Percentiles rank a stretch among this genome's conserved stretches.
These are phyloP conservation scores for Umbelopsis ramanniana DNA, from an alignment of 192 early-diverging fungal genomes.

Conservation along the genomic window DNA sequence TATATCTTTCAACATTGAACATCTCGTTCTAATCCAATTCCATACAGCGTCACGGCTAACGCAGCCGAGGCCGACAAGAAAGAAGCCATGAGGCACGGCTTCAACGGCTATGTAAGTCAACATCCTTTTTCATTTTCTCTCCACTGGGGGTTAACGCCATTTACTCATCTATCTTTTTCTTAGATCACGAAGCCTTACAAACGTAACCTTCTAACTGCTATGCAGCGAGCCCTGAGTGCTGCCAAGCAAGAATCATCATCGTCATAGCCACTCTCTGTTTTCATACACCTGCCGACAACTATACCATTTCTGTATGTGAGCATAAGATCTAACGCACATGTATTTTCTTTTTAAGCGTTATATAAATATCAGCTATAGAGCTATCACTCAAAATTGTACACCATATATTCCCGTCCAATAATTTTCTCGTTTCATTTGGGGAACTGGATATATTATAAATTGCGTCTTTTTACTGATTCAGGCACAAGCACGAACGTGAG, in stretches of 20 bases:
- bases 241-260: background rate
- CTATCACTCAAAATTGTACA: too few species aligned
- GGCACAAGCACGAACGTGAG: background rate
- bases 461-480: background rate
- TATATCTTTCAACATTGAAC: background rate
- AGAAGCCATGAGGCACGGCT: conserved; percentile 6
- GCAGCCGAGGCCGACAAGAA: background rate
- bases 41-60: background rate
- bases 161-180: background rate
- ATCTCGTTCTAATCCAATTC: background rate
- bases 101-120: background rate
- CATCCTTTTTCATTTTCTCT: background rate
- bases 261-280: background rate
- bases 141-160: background rate
- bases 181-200: conserved; percentile 14
- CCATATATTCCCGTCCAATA: too few species aligned
- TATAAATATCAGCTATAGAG: too few species aligned
- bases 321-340: too few species aligned
- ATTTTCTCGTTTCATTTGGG: background rate
- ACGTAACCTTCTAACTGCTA: background rate
- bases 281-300: background rate
- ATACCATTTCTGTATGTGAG: background rate
- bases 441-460: background rate
- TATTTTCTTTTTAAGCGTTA: too few species aligned
- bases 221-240: background rate